Evolutionary conservation across 257 asterid species (phyloP).

Genomic region (Nicotiana tomentosiformis): DNA sequence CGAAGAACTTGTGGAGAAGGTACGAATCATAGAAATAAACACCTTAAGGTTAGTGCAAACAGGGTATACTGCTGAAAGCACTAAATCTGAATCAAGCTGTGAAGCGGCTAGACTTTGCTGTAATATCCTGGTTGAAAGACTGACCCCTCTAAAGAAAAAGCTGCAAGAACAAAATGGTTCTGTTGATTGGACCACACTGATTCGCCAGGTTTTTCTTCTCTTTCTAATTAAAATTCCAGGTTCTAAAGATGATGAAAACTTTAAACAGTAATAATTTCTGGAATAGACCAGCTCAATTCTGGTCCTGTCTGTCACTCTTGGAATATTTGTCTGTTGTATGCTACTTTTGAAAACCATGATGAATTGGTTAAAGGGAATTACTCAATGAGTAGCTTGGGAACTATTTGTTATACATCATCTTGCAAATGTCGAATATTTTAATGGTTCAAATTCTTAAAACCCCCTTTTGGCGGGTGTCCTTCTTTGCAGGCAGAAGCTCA

Average conservation of each 20-base stretch:
- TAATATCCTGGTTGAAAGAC: slow-evolving; percentile 48
- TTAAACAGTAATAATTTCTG: background rate
- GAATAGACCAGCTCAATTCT: background rate
- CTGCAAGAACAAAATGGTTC: slow-evolving; percentile 44
- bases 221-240: background rate
- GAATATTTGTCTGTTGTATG: too few species aligned
- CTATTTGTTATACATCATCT: background rate
- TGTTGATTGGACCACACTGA: slow-evolving; percentile 50
- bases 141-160: slow-evolving; percentile 35
- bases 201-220: slow-evolving; percentile 40
- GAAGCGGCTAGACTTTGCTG: slow-evolving; percentile 72
- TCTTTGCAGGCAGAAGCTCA: slow-evolving; percentile 41
- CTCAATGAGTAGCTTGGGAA: background rate
- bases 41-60: slow-evolving; percentile 64
- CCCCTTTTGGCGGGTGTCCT: background rate
- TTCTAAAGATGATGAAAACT: background rate
- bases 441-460: background rate
- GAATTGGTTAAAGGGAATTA: background rate
- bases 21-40: slow-evolving; percentile 65
- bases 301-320: background rate
- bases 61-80: slow-evolving; percentile 69
- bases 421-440: background rate
- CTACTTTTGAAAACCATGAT: background rate
- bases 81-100: slow-evolving; percentile 74
- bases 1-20: slow-evolving; percentile 46